phyloP scores from a whole-genome alignment of 495 filamentous ascomycete genomes.

The Pyrenula massariospora region DNA sequence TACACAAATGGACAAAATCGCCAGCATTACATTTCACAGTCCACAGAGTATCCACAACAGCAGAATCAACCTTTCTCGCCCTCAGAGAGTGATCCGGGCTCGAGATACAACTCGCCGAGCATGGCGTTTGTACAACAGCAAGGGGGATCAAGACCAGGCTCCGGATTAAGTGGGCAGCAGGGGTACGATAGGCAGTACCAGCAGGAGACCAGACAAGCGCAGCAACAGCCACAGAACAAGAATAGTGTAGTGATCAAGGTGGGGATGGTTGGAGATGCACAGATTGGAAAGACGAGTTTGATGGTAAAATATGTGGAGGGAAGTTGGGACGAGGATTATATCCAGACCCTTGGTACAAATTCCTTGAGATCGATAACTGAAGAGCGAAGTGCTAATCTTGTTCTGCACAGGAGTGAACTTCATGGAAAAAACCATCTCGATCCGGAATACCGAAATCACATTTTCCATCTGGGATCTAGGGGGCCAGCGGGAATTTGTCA shows the following conservation, averaged over 20 bases:
- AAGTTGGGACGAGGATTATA: slow-evolving; percentile 99
- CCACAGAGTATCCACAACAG: slow-evolving; percentile 30
- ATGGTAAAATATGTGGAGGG: slow-evolving; percentile 99
- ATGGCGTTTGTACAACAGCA: slow-evolving; percentile 28
- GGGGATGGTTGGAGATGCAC: slow-evolving; percentile 97
- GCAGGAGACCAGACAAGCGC: slow-evolving; percentile 28
- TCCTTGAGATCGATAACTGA: background rate
- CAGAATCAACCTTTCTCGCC: slow-evolving; percentile 27
- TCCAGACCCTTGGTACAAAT: slow-evolving; percentile 75
- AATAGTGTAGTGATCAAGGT: slow-evolving; percentile 98
- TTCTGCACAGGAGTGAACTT: slow-evolving; percentile 70
- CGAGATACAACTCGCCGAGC: slow-evolving; percentile 26
- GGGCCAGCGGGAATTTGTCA: slow-evolving; percentile 96
- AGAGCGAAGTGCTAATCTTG: no score
- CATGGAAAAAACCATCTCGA: slow-evolving; percentile 99
- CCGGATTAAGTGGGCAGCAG: slow-evolving; percentile 31
- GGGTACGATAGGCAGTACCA: slow-evolving; percentile 26
- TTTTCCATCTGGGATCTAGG: slow-evolving; percentile 99
- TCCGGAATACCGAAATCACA: slow-evolving; percentile 98
- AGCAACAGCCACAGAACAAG: slow-evolving; percentile 36
- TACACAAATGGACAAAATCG: slow-evolving; percentile 31
- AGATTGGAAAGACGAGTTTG: slow-evolving; percentile 96
- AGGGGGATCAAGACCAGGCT: slow-evolving; percentile 29
- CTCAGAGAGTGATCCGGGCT: slow-evolving; percentile 27
- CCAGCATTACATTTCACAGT: slow-evolving; percentile 29